Evolutionary conservation across 768 basidiomycete species (phyloP).

Genomic region (Chalciporus piperatus): DNA sequence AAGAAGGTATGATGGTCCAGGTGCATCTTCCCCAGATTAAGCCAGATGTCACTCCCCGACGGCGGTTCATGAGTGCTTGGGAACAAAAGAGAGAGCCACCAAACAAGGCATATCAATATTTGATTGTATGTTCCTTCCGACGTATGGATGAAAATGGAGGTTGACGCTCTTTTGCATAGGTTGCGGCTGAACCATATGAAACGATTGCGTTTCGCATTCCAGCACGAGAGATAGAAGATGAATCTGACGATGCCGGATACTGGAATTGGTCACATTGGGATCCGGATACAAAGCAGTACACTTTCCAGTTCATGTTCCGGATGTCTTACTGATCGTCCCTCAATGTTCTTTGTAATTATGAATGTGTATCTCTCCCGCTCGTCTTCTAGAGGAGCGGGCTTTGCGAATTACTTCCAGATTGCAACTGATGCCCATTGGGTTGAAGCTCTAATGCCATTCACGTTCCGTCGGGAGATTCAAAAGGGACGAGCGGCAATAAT

Average conservation of each 20-base stretch:
- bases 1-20: conserved; percentile 97
- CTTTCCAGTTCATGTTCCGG: conserved; percentile 96
- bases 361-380: background rate
- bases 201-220: conserved; percentile 99
- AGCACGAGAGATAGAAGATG: conserved; percentile 94
- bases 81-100: conserved; percentile 95
- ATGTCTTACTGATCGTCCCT: conserved; percentile 36
- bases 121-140: conserved; percentile 66
- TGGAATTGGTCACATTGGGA: conserved; percentile 99
- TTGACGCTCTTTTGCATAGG: conserved; percentile 48
- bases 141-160: conserved; percentile 13
- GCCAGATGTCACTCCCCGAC: conserved; percentile 73
- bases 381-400: background rate
- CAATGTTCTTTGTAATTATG: conserved; percentile 5
- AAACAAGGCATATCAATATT: conserved; percentile 95
- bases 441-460: background rate
- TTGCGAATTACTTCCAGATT: background rate
- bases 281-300: conserved; percentile 97
- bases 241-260: conserved; percentile 83
- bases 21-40: conserved; percentile 96
- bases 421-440: background rate
- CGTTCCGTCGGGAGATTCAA: conserved; percentile 1
- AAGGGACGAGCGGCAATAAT: background rate
- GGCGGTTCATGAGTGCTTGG: conserved; percentile 97
- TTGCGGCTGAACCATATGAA: conserved; percentile 99